Base-by-base conservation (phyloP, 768 basidiomycete species). In the Auricularia sp. region DNA sequence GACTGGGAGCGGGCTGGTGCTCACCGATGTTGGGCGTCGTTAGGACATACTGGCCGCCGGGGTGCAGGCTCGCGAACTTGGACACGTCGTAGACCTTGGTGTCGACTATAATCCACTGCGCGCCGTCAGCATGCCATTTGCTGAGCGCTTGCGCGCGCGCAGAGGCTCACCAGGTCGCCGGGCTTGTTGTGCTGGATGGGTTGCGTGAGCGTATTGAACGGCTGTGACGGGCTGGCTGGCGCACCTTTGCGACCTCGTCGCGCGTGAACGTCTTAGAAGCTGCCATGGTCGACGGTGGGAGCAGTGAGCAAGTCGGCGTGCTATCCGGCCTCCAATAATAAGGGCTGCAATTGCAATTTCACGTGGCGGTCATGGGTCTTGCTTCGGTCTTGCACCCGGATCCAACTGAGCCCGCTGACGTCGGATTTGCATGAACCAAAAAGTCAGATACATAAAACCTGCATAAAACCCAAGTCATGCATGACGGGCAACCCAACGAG, bases 41-140 rank as follows among this genome's bases (percentile, higher is more conserved):
- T 35, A 92, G 77, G 4, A 96, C 92, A 39, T 84, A 87, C 34
- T 83, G 72, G 94, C 93, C 62, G 94, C 82, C 84, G 1, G 93
- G 95, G 71, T 98, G 95, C 61, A 97, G 75, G 66, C 85, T 78
- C 29, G 85, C 87, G 69, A 98, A 97, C 66, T 83, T 85, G 44
- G 88, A 84, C 36, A 98, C 73, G 71, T 93, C 84, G 64, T 88
- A 93, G 35, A 93, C 90, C 69, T 87, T 89, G 7, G 87, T 78
- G 72, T 93, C 91, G 61, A 93, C 80, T 42, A 89, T 77, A 54
- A 93, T 80, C 91, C 93, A 94, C 86, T 93, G 68, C 59, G 69
- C 14, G 65, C 2, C 39, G 47, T 47, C 33, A 62, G 33, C 18
- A 21, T 23, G 14, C 23, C 39, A 18, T 2, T 12, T 1, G 6